These are phyloP conservation scores for Fraxinus greggii DNA, from an alignment of 305 asterid genomes.

Conservation along the genomic window DNA sequence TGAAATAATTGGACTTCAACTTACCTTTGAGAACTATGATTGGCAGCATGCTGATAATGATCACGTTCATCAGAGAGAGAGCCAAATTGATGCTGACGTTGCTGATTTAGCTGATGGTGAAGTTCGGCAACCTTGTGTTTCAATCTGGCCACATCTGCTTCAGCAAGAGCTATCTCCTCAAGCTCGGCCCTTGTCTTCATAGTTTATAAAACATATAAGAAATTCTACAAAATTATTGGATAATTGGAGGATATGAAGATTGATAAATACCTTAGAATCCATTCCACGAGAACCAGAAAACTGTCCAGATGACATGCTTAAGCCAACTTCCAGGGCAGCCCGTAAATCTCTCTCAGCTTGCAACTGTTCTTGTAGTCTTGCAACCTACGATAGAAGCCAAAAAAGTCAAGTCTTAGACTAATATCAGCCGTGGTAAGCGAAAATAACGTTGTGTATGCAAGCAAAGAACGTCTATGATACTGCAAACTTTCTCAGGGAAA, in stretches of 20 bases:
- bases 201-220: conserved; percentile 29
- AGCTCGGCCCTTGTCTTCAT: conserved; percentile 92
- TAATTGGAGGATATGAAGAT: conserved; percentile 19
- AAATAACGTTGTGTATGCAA: conserved; percentile 1
- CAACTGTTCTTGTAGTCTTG: conserved; percentile 95
- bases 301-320: conserved; percentile 95
- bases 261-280: conserved; percentile 82
- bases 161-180: conserved; percentile 98
- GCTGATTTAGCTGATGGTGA: conserved; percentile 92
- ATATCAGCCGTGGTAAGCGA: conserved; percentile 1
- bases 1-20: conserved; percentile 31
- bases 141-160: conserved; percentile 93
- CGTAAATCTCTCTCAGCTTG: conserved; percentile 98
- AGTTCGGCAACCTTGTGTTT: conserved; percentile 94
- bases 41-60: conserved; percentile 55
- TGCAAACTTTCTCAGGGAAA: neutral
- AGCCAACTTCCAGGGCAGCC: conserved; percentile 92
- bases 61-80: conserved; percentile 70
- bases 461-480: conserved; percentile 10
- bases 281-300: conserved; percentile 75
- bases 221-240: conserved; percentile 19
- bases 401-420: conserved; percentile 25
- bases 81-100: conserved; percentile 85
- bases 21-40: conserved; percentile 59
- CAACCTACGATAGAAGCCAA: conserved; percentile 49